Percentiles rank a stretch among this genome's conserved stretches.
Conservation (phyloP, 2,329 filamentous ascomycete genomes). For the Cordyceps cateniannulata region DNA sequence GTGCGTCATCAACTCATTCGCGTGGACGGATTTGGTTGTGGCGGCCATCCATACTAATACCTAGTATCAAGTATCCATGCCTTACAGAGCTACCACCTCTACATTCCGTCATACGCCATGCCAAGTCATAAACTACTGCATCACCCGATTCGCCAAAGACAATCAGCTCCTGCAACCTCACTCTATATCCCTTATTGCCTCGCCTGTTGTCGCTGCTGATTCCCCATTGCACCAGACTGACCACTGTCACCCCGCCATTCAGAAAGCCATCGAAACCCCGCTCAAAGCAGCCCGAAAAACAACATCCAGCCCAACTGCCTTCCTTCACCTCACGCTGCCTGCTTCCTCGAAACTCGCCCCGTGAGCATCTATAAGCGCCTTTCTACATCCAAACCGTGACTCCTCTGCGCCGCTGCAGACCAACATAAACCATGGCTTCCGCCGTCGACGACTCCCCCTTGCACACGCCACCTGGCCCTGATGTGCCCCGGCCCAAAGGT, state of each 20-base stretch:
- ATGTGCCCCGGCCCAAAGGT: conserved; percentile 42
- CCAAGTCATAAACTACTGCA: neutral
- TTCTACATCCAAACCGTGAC: neutral
- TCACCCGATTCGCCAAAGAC: conserved; percentile 6
- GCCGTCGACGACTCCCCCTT: conserved; percentile 30
- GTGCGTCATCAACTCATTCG: conserved; percentile 9
- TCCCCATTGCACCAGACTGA: neutral
- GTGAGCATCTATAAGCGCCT: neutral
- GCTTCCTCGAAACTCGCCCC: neutral
- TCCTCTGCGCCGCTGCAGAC: conserved; percentile 4
- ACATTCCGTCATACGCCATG: conserved; percentile 1
- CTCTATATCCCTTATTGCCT: neutral
- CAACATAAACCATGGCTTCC: conserved; percentile 33
- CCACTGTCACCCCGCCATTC: conserved; percentile 7
- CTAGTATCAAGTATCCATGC: too few species aligned
- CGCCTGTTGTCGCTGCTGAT: conserved; percentile 1
- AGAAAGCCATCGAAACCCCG: conserved; percentile 2
- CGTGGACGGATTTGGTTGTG: neutral
- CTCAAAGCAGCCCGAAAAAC: conserved; percentile 8
- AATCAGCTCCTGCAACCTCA: neutral
- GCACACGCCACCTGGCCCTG: conserved; percentile 36
- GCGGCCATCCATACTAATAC: neutral
- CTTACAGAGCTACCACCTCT: neutral
- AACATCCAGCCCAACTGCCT: conserved; percentile 1
- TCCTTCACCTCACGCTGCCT: neutral